Evolutionary conservation across 2,329 filamentous ascomycete genomes (phyloP), one percentile per base, ranked within the genome.

Genomic region (Phyllosticta citribraziliensis): DNA sequence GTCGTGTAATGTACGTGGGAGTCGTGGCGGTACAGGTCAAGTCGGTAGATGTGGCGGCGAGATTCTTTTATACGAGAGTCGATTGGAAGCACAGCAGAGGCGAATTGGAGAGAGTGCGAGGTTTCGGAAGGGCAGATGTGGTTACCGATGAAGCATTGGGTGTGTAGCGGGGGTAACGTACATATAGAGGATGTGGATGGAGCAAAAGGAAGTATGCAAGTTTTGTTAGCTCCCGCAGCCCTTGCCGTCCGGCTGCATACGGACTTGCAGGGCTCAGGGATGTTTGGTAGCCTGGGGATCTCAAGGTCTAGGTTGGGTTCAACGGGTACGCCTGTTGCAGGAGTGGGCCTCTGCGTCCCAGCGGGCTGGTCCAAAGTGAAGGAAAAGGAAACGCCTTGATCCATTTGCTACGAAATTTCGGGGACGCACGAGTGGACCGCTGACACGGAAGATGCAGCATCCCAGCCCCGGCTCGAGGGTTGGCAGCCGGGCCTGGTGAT

Each of bases 201-300:
- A 27, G 9, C 33, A 40, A 40, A 40, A 40, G 57, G 57, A 59
- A 59, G 52, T 52, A 59, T 59, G 57, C 57, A 59, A 59, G 57
- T 52, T 55, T 59, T 40, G 33, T 55, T 54, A 59, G 57, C 57
- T 59, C 54, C 57, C 57, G 22, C 57, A 59, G 52, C 57, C 57
- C 57, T 59, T 59, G 57, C 57, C 57, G 57, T 17, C 33, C 57
- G 57, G 57, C 24, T 59, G 57, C 57, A 54, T 59, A 59, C 20
- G 54, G 33, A 33, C 57, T 59, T 55, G 54, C 57, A 59, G 57
- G 57, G 57, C 57, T 54, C 57, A 59, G 52, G 57, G 57, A 52
- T 59, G 57, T 52, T 47, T 30, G 57, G 30, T 24, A 35, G 33
- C 17, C 52, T 55, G 52, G 57, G 56, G 57, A 59, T 59, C 57